A percentile compares a stretch with the other conserved stretches of the same genome.
phyloP scores from a whole-genome alignment of 768 basidiomycete genomes.

The Grammothele lineata region DNA sequence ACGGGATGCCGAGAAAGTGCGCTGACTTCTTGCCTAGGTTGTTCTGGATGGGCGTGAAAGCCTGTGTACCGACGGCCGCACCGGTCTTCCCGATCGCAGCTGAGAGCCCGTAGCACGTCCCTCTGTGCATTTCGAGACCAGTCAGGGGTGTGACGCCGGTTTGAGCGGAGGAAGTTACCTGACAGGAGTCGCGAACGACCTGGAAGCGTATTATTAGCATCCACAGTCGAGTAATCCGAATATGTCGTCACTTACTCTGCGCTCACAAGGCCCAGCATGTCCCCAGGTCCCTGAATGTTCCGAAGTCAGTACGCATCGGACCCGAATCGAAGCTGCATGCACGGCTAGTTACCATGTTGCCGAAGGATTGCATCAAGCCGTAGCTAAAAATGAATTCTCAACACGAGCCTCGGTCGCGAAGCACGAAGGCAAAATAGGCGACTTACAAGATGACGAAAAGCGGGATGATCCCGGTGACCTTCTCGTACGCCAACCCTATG shows the following conservation, averaged over 20 bases:
- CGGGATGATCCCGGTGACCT: slow-evolving; percentile 56
- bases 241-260: slow-evolving; percentile 50
- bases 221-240: no score
- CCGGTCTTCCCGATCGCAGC: slow-evolving; percentile 69
- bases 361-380: slow-evolving; percentile 67
- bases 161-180: slow-evolving; percentile 33
- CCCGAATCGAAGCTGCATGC: neutral
- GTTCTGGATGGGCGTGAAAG: slow-evolving; percentile 63
- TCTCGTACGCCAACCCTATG: slow-evolving; percentile 58
- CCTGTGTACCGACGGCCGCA: slow-evolving; percentile 68
- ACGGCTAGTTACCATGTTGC: slow-evolving; percentile 48
- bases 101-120: slow-evolving; percentile 66
- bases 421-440: neutral
- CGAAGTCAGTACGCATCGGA: slow-evolving; percentile 3
- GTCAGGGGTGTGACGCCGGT: neutral
- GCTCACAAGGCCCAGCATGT: slow-evolving; percentile 65
- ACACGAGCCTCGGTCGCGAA: neutral
- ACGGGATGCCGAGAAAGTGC: neutral
- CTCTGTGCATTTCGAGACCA: slow-evolving; percentile 30
- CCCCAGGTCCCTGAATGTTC: slow-evolving; percentile 54
- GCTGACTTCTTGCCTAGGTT: slow-evolving; percentile 61
- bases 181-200: slow-evolving; percentile 62
- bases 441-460: slow-evolving; percentile 67
- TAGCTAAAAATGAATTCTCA: slow-evolving; percentile 43
- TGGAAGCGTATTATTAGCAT: no score